phyloP scores from a whole-genome alignment of 306 rosid genomes.

The Prunus mume region DNA sequence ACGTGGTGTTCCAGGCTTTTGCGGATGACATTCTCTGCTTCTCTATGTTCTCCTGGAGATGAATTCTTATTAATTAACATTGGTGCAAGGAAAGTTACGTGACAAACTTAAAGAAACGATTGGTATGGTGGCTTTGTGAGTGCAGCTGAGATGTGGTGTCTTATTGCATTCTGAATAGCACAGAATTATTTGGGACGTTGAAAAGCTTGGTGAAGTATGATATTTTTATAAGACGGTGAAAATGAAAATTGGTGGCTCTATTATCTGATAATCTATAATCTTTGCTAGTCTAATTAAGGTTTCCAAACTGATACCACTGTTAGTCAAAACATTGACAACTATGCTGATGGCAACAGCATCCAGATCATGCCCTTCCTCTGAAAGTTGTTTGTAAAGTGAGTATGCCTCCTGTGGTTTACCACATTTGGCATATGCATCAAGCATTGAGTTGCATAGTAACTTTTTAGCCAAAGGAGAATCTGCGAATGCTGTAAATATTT shows the following conservation, averaged over 20 bases:
- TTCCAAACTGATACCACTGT: slow-evolving; percentile 48
- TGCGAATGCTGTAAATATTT: slow-evolving; percentile 54
- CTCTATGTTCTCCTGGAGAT: slow-evolving; percentile 67
- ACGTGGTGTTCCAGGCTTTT: slow-evolving; percentile 48
- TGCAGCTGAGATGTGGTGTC: neutral
- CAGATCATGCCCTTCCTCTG: slow-evolving; percentile 53
- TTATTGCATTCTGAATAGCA: neutral
- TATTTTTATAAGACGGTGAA: neutral
- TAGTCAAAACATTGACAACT: slow-evolving; percentile 69
- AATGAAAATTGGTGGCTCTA: neutral
- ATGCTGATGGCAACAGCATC: slow-evolving; percentile 84
- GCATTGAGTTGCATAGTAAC: slow-evolving; percentile 62
- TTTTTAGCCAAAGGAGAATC: slow-evolving; percentile 40
- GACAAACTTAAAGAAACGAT: neutral
- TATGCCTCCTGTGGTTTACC: slow-evolving; percentile 71
- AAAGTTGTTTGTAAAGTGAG: slow-evolving; percentile 55
- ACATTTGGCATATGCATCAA: slow-evolving; percentile 77
- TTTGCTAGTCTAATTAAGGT: neutral
- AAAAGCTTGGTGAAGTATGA: neutral
- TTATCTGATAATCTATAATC: neutral
- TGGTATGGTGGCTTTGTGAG: neutral
- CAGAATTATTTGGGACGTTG: neutral
- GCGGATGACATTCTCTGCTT: slow-evolving; percentile 60
- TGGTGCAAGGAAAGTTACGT: neutral
- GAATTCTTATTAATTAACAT: neutral